phyloP scores from a whole-genome alignment of 441 rosid species.

The Rhodomyrtus psidioides region DNA sequence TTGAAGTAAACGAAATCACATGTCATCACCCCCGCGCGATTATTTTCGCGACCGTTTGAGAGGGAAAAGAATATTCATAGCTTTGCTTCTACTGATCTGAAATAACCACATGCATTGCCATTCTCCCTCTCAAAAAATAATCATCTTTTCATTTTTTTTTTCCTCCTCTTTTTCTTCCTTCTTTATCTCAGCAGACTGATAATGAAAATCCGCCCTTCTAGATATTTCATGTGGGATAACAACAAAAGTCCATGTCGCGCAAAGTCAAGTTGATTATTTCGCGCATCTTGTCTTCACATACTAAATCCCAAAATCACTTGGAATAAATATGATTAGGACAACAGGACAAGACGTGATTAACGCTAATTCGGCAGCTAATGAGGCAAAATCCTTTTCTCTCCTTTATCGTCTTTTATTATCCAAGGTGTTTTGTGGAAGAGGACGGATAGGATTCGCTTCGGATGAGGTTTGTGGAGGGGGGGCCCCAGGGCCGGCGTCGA shows the following conservation, averaged over 20 bases:
- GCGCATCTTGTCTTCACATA: background rate
- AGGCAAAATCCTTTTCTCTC: background rate
- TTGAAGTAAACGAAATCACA: background rate
- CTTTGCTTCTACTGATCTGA: background rate
- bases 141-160: background rate
- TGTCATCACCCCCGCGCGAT: background rate
- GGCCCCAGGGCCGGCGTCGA: background rate
- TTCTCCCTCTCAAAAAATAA: background rate
- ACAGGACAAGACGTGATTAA: background rate
- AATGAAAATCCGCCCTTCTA: background rate
- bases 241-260: background rate
- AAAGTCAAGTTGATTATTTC: background rate
- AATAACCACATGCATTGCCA: background rate
- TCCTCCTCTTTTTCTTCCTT: background rate
- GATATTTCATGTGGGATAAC: background rate
- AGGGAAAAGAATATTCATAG: no score
- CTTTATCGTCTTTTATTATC: background rate
- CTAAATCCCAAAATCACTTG: background rate
- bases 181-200: background rate
- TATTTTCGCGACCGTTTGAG: background rate
- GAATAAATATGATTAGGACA: background rate
- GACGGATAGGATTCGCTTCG: background rate
- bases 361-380: background rate
- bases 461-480: background rate
- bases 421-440: background rate